Evolutionary conservation across 129 eudicot genomes (phyloP), one percentile per base, ranked within the genome.

Genomic region (Escallonia herrerae): DNA sequence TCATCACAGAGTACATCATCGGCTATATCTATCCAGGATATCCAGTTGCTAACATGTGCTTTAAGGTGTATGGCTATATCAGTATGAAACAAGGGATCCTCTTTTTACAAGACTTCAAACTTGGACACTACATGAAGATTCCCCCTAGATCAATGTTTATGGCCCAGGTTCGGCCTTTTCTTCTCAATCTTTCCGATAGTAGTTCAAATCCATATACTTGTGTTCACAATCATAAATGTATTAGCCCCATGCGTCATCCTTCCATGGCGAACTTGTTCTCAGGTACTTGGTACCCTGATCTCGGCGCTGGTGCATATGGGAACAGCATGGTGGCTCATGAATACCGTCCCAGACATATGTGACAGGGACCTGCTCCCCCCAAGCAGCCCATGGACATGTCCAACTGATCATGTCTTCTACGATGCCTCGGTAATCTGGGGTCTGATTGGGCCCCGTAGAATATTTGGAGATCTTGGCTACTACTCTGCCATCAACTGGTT

Each of bases 391-490:
- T 90, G 97, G 97, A 90, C 97, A 13, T 86, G 95, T 79, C 97
- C 97, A 9, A 61, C 81, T 33, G 97, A 90, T 77, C 87, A 87
- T 58, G 97, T 90, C 6, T 90, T 90, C 77, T 90, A 90, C 38
- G 97, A 90, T 51, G 95, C 97, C 73, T 90, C 97, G 0, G 95
- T 90, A 66, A 77, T 90, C 15, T 90, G 97, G 97, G 97, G 97
- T 10, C 77, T 83, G 56, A 81, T 90, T 14, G 97, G 97, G 15
- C 95, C 97, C 33, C 73, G 71, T n/a, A 77, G 95, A 60, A 79
- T 84, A n/a, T 90, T 90, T 46, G 97, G 97, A 41, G 72, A 86
- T 73, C 83, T 81, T 13, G 95, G 95, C 49, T 73, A 83, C 65
- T 90, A 90, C 80, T 73, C 81, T 42, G 87, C 89, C 15, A 77